Base-by-base conservation (phyloP, 192 early-diverging fungal species). In the Coemansia sp. region DNA sequence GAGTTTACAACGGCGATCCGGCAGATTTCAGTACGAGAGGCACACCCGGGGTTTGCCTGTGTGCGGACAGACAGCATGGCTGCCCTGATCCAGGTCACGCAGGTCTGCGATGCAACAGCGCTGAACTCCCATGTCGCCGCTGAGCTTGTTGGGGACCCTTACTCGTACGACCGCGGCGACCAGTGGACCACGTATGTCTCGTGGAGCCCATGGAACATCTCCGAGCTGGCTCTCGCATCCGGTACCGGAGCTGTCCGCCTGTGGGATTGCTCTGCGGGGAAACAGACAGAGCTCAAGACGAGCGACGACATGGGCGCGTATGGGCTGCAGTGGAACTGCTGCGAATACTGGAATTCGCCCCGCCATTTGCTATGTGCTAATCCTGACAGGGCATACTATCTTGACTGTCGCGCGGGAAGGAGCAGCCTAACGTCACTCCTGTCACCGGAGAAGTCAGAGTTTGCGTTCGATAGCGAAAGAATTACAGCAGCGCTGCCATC, bases 11-110 rank as follows among this genome's bases (percentile, higher is more conserved):
- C 70, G 7, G 62, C 67, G 1, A 66, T 79, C 30, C 52, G 70
- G 20, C 76, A 79, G 61, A 37, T 79, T 6, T 6, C 36, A 3
- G 36, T 67, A 6, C 52, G 45, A 23, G 50, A 53, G 2, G 17
- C 23, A 53, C 70, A 73, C 50, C 50, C 64, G 0, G 76, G 70
- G 1, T 55, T 62, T 27, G 70, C 50, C 2, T 69, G 70, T n/a
- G 64, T 79, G 55, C 75, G 75, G 50, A 79, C 75, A 2, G 70
- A 69, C 52, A 73, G 70, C 57, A 69, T 73, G 75, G 75, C 57
- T 13, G 34, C 34, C 29, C 34, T 69, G 23, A 23, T 72, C 4
- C 31, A 34, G 27, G 27, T 65, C 20, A 40, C 56, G 7, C 59
- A 75, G 59, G 20, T 33, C 14, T 50, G 64, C 55, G 45, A 48